phyloP scores from a whole-genome alignment of 768 basidiomycete genomes.

The Leucocoprinus birnbaumii region DNA sequence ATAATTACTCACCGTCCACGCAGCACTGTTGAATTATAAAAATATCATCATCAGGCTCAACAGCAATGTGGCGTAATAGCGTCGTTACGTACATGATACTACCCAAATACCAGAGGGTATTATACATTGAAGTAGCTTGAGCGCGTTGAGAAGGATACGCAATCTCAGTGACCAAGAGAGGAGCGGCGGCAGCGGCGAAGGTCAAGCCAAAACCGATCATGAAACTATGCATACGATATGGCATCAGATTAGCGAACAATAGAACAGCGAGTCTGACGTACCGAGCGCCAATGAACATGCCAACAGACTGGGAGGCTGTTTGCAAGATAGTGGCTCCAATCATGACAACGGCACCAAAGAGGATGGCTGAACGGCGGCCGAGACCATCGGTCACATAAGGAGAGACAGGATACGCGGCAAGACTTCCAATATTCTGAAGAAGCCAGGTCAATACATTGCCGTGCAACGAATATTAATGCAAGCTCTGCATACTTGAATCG shows the following conservation, averaged over 20 bases:
- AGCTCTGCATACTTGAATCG: constrained; percentile 48
- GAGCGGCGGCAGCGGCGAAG: constrained; percentile 69
- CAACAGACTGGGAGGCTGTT: constrained; percentile 53
- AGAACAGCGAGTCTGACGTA: constrained; percentile 18
- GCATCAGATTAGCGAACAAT: too few relatives aligned
- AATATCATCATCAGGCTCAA: not conserved
- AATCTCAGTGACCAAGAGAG: constrained; percentile 71
- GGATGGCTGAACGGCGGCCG: constrained; percentile 56
- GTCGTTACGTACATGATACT: constrained; percentile 52
- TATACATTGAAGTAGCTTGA: constrained; percentile 65
- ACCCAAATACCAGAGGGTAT: constrained; percentile 63
- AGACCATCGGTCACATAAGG: constrained; percentile 62
- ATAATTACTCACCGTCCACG: constrained; percentile 46
- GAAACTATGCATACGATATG: constrained; percentile 34
- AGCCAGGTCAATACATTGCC: not conserved
- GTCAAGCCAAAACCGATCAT: constrained; percentile 65
- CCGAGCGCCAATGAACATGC: constrained; percentile 70
- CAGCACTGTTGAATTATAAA: constrained; percentile 36
- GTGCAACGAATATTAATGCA: too few relatives aligned
- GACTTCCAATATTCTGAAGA: constrained; percentile 52
- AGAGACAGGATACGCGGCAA: constrained; percentile 59
- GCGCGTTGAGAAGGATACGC: constrained; percentile 74
- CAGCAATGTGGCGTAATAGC: not conserved
- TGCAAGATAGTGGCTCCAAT: constrained; percentile 54
- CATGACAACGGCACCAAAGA: constrained; percentile 61